Evolutionary conservation across 345 rosid species (phyloP), one percentile per base, ranked within the genome.

Genomic region (Adansonia digitata): DNA sequence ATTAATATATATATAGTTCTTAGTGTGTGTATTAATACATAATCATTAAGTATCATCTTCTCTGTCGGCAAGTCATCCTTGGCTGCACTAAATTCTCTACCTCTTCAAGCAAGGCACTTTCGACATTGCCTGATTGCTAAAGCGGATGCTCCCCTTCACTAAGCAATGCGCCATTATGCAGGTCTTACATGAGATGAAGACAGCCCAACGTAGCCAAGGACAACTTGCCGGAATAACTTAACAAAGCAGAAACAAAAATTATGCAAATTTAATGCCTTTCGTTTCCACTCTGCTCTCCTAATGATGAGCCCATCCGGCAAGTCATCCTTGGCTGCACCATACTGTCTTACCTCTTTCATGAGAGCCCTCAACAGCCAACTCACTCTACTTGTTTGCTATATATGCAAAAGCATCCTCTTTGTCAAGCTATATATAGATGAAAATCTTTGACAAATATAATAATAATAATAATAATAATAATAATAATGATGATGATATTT

Each of bases 11-110:
- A 49, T 49, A 49, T 49, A 7, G 4, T 8, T 6, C 35, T 14
- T 29, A 40, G 3, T 22, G 17, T 2, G n/a, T 15, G n/a, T n/a
- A n/a, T n/a, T n/a, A n/a, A 59, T 59, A 26, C 13, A 26, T 12
- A 13, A 10, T 5, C 49, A 20, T 22, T 5, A 22, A 22, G n/a
- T 22, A n/a, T 31, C 34, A 12, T 22, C 18, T 7, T 62, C 15
- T n/a, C 12, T 1, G 37, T 31, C 72, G 72, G 79, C 79, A 69
- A 76, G 69, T 76, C 79, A 76, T 76, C 69, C 74, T 76, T 69
- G 69, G 74, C 79, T 69, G 69, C 70, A 60, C 27, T 53, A 52
- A 26, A 35, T 57, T 60, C 29, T 60, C 79, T 39, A 49, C 70
- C 53, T 70, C 70, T 48, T 49, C 74, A 77, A 26, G 79, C 45